These are phyloP conservation scores for Poa annua DNA, from an alignment of 176 grass and related monocot species.

Conservation along the genomic window DNA sequence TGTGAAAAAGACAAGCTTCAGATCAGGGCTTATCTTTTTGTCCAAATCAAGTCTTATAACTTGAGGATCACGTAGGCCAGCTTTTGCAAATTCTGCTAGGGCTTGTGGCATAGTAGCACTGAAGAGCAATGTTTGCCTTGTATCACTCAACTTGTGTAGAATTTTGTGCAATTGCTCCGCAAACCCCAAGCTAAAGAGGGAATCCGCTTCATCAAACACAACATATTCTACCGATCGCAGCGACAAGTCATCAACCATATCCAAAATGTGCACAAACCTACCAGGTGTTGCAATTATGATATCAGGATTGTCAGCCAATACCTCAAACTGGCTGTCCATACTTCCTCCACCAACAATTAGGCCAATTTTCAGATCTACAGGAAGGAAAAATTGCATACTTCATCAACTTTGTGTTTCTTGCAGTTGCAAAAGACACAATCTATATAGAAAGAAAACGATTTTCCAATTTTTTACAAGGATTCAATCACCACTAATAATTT, in stretches of 20 bases:
- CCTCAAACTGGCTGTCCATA: slow-evolving; percentile 98
- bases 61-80: slow-evolving; percentile 81
- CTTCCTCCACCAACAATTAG: slow-evolving; percentile 95
- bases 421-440: not conserved
- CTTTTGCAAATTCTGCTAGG: slow-evolving; percentile 91
- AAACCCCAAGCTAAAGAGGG: slow-evolving; percentile 85
- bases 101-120: slow-evolving; percentile 87
- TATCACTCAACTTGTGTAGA: slow-evolving; percentile 69
- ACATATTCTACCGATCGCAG: slow-evolving; percentile 91
- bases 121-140: slow-evolving; percentile 86
- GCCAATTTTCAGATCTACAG: slow-evolving; percentile 73
- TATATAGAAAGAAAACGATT: not conserved
- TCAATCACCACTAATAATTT: not conserved
- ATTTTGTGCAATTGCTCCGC: slow-evolving; percentile 68
- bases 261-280: slow-evolving; percentile 85
- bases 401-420: not conserved
- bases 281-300: slow-evolving; percentile 99
- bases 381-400: not conserved
- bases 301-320: slow-evolving; percentile 83
- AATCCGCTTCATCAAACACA: slow-evolving; percentile 97
- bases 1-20: slow-evolving; percentile 81
- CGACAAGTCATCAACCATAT: slow-evolving; percentile 83
- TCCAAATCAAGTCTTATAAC: slow-evolving; percentile 83
- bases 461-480: not conserved
- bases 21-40: slow-evolving; percentile 91